Conservation (phyloP, 805 yeast species). For the Myxozyma melibiosi region DNA sequence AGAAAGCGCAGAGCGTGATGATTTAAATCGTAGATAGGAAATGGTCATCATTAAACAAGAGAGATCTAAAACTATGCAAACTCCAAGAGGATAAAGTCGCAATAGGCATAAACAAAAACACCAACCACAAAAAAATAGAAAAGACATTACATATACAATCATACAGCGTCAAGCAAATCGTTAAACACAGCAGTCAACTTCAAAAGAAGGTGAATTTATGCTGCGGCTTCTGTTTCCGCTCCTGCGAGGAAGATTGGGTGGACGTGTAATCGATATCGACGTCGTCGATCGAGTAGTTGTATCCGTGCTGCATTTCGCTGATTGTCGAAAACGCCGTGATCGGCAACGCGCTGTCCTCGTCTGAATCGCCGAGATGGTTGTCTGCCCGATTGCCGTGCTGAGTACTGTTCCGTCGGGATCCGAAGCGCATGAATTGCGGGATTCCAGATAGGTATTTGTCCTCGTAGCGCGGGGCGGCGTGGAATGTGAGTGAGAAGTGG, state of each 20-base stretch:
- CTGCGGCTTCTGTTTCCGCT: background rate
- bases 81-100: no score
- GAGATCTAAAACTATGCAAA: no score
- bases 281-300: constrained; percentile 6
- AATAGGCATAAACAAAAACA: no score
- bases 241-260: background rate
- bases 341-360: constrained; percentile 1
- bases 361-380: background rate
- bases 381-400: background rate
- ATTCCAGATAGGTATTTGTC: constrained; percentile 20
- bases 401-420: background rate
- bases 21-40: no score
- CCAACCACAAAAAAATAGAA: no score
- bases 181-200: background rate
- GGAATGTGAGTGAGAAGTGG: constrained; percentile 23
- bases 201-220: background rate
- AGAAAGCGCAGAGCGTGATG: no score
- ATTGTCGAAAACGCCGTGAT: constrained; percentile 8
- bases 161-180: background rate
- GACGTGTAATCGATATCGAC: background rate
- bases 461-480: constrained; percentile 31
- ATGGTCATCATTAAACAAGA: no score
- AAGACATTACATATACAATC: no score
- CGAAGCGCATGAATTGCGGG: background rate
- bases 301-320: constrained; percentile 2